Evolutionary conservation across 345 rosid genomes (phyloP), one percentile per base, ranked within the genome.

Genomic region (Populus deltoides): DNA sequence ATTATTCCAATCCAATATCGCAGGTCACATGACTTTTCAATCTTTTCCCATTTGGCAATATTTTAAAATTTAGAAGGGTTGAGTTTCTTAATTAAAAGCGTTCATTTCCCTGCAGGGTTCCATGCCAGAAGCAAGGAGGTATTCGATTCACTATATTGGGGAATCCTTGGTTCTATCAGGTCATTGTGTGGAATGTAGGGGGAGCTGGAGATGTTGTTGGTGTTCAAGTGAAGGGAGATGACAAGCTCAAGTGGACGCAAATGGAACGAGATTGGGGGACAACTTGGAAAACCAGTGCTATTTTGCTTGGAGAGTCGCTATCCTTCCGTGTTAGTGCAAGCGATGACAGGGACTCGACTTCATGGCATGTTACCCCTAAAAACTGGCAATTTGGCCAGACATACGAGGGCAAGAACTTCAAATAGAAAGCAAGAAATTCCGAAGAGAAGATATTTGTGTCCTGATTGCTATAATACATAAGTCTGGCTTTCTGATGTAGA

Each of bases 91-190:
- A 17, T n/a, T 45, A 45, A 49, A 7, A 33, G 9, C 61, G 9
- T 27, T 72, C 51, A 10, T 18, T 69, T 20, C 8, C 29, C 20
- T 78, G 79, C 83, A 92, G 98, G 85, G 91, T 92, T 59, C 88
- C 92, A 63, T 93, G 98, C 87, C 68, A 76, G 71, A 93, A 86
- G 87, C 68, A 77, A 77, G 98, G 94, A 74, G 98, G 98, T n/a
- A 86, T 93, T 61, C 73, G 85, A 76, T 93, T 90, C 80, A 87
- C 88, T 3, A 80, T 93, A 75, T 83, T 70, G 5, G 95, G 95
- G 29, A 90, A 93, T 77, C 85, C 90, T 9, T 92, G 87, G 72
- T 93, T 90, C 91, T 89, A 87, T 62, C 85, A 86, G 75, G 81
- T 91, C 3, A 75, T 67, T 2, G 88, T 94, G 35, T 78, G 79